Conservation (phyloP, 176 grass and related monocot species). For the Juncus inflexus region DNA sequence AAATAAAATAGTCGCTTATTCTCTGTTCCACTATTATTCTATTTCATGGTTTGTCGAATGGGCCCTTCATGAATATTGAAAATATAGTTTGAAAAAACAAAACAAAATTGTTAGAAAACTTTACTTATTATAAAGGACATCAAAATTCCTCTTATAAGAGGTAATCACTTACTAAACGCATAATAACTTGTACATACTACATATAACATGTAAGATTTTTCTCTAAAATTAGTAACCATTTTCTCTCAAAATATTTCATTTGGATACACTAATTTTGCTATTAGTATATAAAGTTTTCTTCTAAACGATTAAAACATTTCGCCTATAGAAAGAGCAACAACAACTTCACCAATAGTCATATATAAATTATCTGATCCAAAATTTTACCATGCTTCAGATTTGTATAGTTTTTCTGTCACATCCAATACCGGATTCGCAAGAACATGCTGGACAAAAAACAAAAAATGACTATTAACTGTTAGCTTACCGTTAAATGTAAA, state of each 20-base stretch:
- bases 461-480: not conserved
- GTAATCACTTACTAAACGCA: not conserved
- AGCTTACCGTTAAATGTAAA: too few relatives aligned
- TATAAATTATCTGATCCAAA: conserved; percentile 63
- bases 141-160: conserved; percentile 36
- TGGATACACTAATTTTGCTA: conserved; percentile 21
- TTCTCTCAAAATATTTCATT: conserved; percentile 20
- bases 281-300: conserved; percentile 1
- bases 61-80: too few relatives aligned
- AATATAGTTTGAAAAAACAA: too few relatives aligned
- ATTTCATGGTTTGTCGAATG: too few relatives aligned
- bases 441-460: conserved; percentile 47
- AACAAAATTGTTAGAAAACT: not conserved
- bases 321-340: conserved; percentile 37
- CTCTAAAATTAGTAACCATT: not conserved
- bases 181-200: conserved; percentile 11
- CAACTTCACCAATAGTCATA: conserved; percentile 75
- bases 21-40: too few relatives aligned
- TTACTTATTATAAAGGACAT: not conserved
- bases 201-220: not conserved
- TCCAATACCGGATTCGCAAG: conserved; percentile 73
- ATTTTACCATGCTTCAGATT: conserved; percentile 48
- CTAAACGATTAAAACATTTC: conserved; percentile 22
- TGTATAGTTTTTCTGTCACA: conserved; percentile 63
- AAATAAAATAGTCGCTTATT: too few relatives aligned